A percentile compares a stretch with the other conserved stretches of the same genome.
Conservation (phyloP, 805 yeast genomes). For the Saturnispora galanensis region DNA sequence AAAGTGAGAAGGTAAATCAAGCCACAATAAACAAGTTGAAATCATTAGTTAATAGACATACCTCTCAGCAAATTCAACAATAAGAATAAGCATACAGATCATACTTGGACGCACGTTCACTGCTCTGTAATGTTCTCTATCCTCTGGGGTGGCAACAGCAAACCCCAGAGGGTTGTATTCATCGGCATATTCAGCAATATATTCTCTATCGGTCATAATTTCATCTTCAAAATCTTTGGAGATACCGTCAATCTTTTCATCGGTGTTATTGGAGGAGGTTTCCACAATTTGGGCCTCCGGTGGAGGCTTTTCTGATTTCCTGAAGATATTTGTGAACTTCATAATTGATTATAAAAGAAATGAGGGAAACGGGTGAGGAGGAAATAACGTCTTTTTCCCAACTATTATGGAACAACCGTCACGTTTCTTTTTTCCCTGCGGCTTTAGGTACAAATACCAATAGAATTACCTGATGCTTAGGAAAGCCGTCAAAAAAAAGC, state of each 20-base stretch:
- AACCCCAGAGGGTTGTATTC: constrained; percentile 25
- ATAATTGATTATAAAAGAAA: too few relatives aligned
- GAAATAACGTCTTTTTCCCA: too few relatives aligned
- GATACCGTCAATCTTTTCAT: neutral
- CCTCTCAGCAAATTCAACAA: constrained; percentile 39
- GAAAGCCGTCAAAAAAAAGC: too few relatives aligned
- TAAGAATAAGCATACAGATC: constrained; percentile 41
- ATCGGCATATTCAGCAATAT: constrained; percentile 20
- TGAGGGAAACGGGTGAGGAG: too few relatives aligned
- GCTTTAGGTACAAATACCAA: too few relatives aligned
- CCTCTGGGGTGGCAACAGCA: constrained; percentile 21
- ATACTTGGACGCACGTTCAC: constrained; percentile 36
- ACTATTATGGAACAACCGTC: too few relatives aligned
- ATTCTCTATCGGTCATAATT: constrained; percentile 11
- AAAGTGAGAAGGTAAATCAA: too few relatives aligned
- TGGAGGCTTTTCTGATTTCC: neutral
- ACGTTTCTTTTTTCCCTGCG: too few relatives aligned
- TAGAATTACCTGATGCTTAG: too few relatives aligned
- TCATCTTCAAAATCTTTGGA: neutral
- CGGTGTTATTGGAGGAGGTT: neutral
- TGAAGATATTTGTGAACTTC: neutral
- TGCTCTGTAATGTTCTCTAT: constrained; percentile 26
- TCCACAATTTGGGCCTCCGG: neutral
- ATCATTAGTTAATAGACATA: too few relatives aligned
- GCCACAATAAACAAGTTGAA: too few relatives aligned